Conservation (phyloP, 257 asterid species). For the Cinchona pubescens region DNA sequence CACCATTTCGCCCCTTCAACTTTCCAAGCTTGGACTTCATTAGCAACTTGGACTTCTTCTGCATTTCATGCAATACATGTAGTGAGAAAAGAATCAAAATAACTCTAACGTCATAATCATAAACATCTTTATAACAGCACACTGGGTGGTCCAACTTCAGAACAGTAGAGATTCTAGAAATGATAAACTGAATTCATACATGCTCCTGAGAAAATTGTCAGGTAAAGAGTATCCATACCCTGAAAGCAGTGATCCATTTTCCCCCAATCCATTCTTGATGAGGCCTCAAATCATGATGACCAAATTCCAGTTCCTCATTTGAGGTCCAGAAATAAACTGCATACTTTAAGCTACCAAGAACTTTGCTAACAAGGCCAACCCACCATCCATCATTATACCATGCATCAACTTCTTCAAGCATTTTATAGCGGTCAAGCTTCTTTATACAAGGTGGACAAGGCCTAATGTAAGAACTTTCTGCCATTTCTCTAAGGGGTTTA, state of each 20-base stretch:
- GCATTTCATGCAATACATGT: slow-evolving; percentile 25
- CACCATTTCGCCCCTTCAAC: slow-evolving; percentile 20
- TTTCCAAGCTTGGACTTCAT: slow-evolving; percentile 34
- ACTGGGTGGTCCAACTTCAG: neutral
- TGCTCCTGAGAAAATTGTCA: neutral
- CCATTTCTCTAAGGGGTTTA: slow-evolving; percentile 37
- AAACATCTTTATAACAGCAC: neutral
- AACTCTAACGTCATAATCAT: neutral
- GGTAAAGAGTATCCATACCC: slow-evolving; percentile 32
- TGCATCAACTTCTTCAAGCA: slow-evolving; percentile 62
- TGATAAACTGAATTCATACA: neutral
- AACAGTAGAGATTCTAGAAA: neutral
- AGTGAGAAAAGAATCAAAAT: slow-evolving; percentile 2
- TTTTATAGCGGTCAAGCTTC: slow-evolving; percentile 30
- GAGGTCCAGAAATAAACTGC: slow-evolving; percentile 58
- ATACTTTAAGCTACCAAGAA: slow-evolving; percentile 41
- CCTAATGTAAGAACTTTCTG: slow-evolving; percentile 40
- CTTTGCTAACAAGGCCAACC: slow-evolving; percentile 56
- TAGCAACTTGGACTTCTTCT: slow-evolving; percentile 38
- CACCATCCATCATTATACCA: slow-evolving; percentile 83
- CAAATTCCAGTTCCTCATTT: slow-evolving; percentile 50
- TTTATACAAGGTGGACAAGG: slow-evolving; percentile 51
- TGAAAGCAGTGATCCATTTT: slow-evolving; percentile 45
- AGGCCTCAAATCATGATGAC: slow-evolving; percentile 49
- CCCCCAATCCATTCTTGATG: slow-evolving; percentile 71